Base-by-base conservation (phyloP, 208 protist genomes). In the Angomonas ambiguus region DNA sequence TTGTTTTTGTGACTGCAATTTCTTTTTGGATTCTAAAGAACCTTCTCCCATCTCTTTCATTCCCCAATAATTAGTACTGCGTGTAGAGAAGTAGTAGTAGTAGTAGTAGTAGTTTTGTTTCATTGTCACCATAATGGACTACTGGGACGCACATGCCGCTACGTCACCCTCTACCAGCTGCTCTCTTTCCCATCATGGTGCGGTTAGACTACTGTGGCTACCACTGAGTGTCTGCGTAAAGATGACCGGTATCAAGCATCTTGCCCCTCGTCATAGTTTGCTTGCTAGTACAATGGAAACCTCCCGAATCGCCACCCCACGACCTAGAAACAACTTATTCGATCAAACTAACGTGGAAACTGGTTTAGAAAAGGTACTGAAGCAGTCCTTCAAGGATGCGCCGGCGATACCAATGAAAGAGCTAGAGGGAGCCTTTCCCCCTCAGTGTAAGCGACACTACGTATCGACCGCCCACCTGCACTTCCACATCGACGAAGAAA, bases 151-250 rank as follows among this genome's bases (percentile, higher is more conserved):
- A 16, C 38, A 45, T 16, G 38, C 38, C 11, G 16, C 38, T 16
- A 45, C 22, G 27, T 59, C 20, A 22, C 53, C 53, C 53, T 59
- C 10, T 59, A 32, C 58, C 71, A 76, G 85, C 73, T 71, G 77
- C 10, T 77, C 78, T 5, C 58, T 95, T 16, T 33, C 71, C 24
- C 77, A 86, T n/a, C 80, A 93, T 63, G 74, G 74, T 11, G 75
- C 77, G 51, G 71, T 80, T 18, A 75, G 79, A 16, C 66, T 95
- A n/a, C 53, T 93, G 66, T 95, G 86, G 87, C 72, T 93, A 27
- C 79, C 89, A 11, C 62, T 93, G 20, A 79, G 71, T 0, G 67
- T 80, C 13, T 93, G 85, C 51, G 60, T 85, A 16, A 60, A 76
- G 25, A 70, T 57, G 28, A 59, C 71, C 5, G 56, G 56, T 33